Percentiles rank a stretch among this genome's conserved stretches.
Conservation (phyloP, 352 stramenopile species). For the Phytophthora hibernalis region DNA sequence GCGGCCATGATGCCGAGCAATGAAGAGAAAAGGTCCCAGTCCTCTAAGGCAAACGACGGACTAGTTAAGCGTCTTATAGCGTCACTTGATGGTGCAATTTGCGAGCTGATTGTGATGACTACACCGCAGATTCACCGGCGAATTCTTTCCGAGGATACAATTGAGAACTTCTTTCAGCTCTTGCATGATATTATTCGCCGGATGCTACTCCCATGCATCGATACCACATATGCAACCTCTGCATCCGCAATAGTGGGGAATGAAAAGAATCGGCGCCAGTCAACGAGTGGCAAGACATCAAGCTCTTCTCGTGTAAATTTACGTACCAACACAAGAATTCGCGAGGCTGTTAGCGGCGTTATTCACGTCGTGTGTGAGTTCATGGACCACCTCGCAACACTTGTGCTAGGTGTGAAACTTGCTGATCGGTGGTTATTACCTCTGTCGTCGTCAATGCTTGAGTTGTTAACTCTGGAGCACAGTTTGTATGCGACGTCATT, state of each 20-base stretch:
- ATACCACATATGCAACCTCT: constrained; percentile 54
- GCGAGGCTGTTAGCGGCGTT: constrained; percentile 63
- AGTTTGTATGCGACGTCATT: constrained; percentile 63
- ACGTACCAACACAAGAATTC: constrained; percentile 55
- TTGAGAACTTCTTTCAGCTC: constrained; percentile 82
- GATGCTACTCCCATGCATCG: constrained; percentile 74
- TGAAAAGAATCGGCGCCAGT: constrained; percentile 15
- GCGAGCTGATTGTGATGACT: constrained; percentile 77
- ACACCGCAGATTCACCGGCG: constrained; percentile 71
- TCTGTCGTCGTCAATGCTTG: constrained; percentile 73
- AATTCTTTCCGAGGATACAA: constrained; percentile 81
- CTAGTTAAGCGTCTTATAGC: constrained; percentile 24
- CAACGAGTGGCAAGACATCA: constrained; percentile 16
- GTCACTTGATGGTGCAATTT: constrained; percentile 76
- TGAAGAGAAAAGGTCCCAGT: constrained; percentile 7
- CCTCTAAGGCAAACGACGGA: constrained; percentile 17
- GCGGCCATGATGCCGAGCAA: constrained; percentile 42
- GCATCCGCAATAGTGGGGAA: constrained; percentile 22
- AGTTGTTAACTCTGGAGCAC: constrained; percentile 76
- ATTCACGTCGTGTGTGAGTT: constrained; percentile 75
- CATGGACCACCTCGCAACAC: constrained; percentile 67
- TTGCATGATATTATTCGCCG: constrained; percentile 64
- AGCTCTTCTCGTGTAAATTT: constrained; percentile 48
- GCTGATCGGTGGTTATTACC: constrained; percentile 78
- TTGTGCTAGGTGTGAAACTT: constrained; percentile 76